These are phyloP conservation scores for Ogataea methanolica DNA, from an alignment of 805 yeast genomes.

Conservation along the genomic window DNA sequence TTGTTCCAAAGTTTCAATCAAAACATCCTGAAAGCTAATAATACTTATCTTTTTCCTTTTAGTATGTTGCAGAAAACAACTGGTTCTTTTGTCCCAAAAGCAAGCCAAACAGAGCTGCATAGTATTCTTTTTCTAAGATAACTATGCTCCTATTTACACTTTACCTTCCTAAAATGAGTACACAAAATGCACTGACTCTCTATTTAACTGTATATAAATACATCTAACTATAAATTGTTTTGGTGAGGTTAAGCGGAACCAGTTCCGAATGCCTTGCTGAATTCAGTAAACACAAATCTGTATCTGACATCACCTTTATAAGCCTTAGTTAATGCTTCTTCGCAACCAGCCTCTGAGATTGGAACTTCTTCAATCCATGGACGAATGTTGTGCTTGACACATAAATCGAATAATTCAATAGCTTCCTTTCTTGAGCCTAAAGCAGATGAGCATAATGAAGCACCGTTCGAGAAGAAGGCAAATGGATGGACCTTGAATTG, in stretches of 20 bases:
- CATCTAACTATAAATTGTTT: neutral
- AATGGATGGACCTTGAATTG: constrained; percentile 43
- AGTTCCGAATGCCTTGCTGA: constrained; percentile 39
- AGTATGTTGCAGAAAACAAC: no score
- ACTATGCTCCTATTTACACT: no score
- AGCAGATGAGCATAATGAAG: constrained; percentile 40
- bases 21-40: no score
- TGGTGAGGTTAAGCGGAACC: constrained; percentile 7
- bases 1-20: no score
- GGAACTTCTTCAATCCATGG: constrained; percentile 51
- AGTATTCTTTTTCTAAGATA: no score
- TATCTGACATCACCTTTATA: constrained; percentile 46
- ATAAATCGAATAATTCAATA: constrained; percentile 39
- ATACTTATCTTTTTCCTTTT: no score
- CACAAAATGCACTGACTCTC: no score
- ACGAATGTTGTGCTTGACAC: constrained; percentile 39
- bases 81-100: no score
- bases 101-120: no score
- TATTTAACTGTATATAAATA: neutral
- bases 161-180: no score
- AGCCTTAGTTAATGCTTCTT: constrained; percentile 40
- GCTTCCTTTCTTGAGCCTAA: constrained; percentile 47
- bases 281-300: constrained; percentile 47
- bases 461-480: constrained; percentile 44
- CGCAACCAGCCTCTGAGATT: constrained; percentile 38